A percentile compares a stretch with the other conserved stretches of the same genome.
Conservation (phyloP, 2,329 filamentous ascomycete species). For the Phialophora chinensis region DNA sequence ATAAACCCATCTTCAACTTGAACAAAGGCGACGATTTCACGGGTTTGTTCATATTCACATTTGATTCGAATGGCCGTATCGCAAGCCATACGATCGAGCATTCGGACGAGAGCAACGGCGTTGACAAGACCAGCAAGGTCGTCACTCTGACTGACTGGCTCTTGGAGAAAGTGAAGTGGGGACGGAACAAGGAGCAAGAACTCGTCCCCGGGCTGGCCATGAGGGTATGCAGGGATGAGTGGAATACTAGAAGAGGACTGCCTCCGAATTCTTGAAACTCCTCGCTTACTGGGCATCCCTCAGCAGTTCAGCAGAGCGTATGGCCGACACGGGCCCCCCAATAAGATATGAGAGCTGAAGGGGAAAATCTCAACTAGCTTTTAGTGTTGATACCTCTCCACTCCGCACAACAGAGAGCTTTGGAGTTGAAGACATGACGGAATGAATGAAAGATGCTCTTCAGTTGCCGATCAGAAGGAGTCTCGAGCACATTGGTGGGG, state of each 20-base stretch:
- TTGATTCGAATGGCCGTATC: constrained; percentile 84
- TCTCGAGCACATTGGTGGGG: background rate
- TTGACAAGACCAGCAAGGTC: constrained; percentile 83
- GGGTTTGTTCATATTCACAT: constrained; percentile 93
- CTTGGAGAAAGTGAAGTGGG: constrained; percentile 72
- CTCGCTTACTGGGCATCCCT: background rate
- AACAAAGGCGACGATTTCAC: constrained; percentile 73
- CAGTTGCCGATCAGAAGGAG: background rate
- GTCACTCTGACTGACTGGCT: constrained; percentile 95
- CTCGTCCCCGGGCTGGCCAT: constrained; percentile 39
- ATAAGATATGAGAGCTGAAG: background rate
- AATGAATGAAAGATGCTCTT: background rate
- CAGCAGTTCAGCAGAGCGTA: background rate
- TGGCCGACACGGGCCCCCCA: no score
- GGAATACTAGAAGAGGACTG: constrained; percentile 26
- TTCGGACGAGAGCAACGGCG: constrained; percentile 80
- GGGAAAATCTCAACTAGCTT: background rate
- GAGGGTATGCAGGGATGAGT: constrained; percentile 38
- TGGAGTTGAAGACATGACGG: background rate
- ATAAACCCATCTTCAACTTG: constrained; percentile 54
- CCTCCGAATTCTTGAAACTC: constrained; percentile 13
- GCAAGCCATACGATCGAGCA: constrained; percentile 92
- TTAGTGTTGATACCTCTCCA: background rate
- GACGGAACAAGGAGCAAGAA: constrained; percentile 47
- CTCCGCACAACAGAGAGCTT: background rate